Percentiles rank a stretch among this genome's conserved stretches.
Conservation (phyloP, 2,329 filamentous ascomycete species). For the Calcarisporium arbuscula region DNA sequence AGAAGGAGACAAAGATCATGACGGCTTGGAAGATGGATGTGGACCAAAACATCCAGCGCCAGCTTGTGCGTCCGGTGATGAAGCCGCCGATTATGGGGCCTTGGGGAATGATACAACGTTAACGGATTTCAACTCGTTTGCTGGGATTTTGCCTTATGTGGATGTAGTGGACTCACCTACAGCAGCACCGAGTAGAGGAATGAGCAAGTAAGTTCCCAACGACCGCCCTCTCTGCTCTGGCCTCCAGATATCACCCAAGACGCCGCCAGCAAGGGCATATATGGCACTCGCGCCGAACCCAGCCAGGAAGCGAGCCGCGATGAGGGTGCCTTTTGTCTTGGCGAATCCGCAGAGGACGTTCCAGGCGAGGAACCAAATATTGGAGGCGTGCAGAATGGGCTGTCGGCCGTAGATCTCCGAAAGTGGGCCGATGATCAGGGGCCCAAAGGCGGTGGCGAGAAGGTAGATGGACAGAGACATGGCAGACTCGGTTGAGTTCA, state of each 20-base stretch:
- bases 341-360: slow-evolving; percentile 39
- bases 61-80: slow-evolving; percentile 27
- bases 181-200: slow-evolving; percentile 33
- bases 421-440: slow-evolving; percentile 35
- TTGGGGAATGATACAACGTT: slow-evolving; percentile 4
- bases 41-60: slow-evolving; percentile 41
- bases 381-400: slow-evolving; percentile 34
- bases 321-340: slow-evolving; percentile 30
- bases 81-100: slow-evolving; percentile 34
- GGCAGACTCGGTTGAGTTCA: slow-evolving; percentile 39
- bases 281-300: slow-evolving; percentile 41
- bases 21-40: slow-evolving; percentile 34
- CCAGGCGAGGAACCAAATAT: slow-evolving; percentile 44
- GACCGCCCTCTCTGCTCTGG: slow-evolving; percentile 38
- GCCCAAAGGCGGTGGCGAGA: slow-evolving; percentile 36
- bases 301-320: slow-evolving; percentile 38
- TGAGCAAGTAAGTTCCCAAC: slow-evolving; percentile 27
- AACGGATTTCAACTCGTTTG: too few species aligned
- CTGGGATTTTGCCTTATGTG: too few species aligned
- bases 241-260: slow-evolving; percentile 39
- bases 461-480: slow-evolving; percentile 40
- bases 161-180: too few species aligned
- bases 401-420: slow-evolving; percentile 44
- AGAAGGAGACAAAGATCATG: slow-evolving; percentile 26
- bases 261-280: slow-evolving; percentile 39